Percentiles rank a stretch among this genome's conserved stretches.
Conservation (phyloP, 2,329 filamentous ascomycete species). For the Phialocephala subalpina region DNA sequence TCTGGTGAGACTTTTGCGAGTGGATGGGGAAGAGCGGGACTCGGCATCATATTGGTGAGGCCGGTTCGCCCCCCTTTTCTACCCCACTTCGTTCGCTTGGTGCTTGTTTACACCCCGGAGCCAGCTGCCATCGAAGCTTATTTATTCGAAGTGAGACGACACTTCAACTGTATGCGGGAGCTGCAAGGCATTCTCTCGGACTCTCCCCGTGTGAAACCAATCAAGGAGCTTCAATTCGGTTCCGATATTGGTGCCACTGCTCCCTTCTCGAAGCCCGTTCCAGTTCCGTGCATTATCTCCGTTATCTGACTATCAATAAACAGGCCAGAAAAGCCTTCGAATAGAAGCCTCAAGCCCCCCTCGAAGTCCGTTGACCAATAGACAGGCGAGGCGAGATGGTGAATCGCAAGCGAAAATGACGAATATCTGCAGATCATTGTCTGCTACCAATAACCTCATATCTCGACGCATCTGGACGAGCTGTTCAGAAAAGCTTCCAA, state of each 20-base stretch:
- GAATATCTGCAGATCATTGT: background rate
- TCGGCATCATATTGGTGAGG: background rate
- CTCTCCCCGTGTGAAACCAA: background rate
- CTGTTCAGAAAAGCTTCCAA: background rate
- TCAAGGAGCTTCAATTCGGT: background rate
- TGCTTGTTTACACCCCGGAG: background rate
- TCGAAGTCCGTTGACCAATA: background rate
- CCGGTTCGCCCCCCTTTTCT: background rate
- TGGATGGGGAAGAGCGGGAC: background rate
- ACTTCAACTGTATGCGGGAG: background rate
- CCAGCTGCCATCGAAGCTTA: background rate
- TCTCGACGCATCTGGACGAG: background rate
- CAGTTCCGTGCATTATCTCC: too few relatives aligned
- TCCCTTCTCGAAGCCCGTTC: background rate
- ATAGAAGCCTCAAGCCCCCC: background rate
- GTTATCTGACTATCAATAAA: background rate
- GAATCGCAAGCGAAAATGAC: constrained; percentile 12
- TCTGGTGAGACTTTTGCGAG: background rate
- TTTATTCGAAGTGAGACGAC: background rate
- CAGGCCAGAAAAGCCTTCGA: background rate
- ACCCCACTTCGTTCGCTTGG: background rate
- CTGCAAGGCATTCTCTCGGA: background rate
- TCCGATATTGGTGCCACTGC: background rate
- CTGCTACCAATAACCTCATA: background rate
- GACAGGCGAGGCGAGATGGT: background rate